Conservation (phyloP, 495 filamentous ascomycete genomes). For the Neurospora intermedia region DNA sequence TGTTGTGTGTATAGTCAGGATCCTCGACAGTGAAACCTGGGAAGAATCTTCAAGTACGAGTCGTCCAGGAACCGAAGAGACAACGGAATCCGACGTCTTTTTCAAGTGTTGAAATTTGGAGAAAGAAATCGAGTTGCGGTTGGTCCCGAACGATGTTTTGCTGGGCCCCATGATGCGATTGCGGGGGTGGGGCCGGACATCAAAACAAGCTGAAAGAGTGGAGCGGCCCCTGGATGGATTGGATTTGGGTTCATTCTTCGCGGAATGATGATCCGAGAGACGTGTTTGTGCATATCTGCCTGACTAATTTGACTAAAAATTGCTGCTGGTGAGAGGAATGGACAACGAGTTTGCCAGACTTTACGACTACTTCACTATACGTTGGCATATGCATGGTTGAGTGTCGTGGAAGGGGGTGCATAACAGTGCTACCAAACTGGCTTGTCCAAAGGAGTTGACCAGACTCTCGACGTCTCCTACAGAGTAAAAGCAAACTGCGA, state of each 20-base stretch:
- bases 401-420: background rate
- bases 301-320: background rate
- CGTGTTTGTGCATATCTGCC: background rate
- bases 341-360: background rate
- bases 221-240: background rate
- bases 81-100: background rate
- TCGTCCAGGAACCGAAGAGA: background rate
- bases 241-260: background rate
- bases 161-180: background rate
- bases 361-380: background rate
- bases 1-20: background rate
- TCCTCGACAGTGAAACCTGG: background rate
- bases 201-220: background rate
- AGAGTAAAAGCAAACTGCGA: background rate
- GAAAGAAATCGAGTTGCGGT: background rate
- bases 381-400: background rate
- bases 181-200: background rate
- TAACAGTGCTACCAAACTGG: background rate
- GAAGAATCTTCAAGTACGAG: background rate
- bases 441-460: background rate
- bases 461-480: background rate
- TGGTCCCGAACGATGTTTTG: slow-evolving; percentile 3
- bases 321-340: background rate
- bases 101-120: background rate
- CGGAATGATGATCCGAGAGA: background rate